These are phyloP conservation scores for Odonthalia washingtoniensis DNA, from an alignment of 31 red algal species.

Conservation along the genomic window DNA sequence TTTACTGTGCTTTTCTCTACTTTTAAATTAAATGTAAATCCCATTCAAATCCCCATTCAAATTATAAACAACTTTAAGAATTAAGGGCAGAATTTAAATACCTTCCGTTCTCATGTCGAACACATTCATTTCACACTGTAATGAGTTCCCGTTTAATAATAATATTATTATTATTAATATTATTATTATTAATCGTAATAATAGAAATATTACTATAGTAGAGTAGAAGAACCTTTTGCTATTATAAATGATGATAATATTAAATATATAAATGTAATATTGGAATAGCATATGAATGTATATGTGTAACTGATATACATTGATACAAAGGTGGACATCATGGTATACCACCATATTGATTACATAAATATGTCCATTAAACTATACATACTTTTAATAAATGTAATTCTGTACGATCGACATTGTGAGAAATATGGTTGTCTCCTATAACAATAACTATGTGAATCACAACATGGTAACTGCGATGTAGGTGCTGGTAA, in stretches of 20 bases:
- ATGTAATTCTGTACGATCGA: conserved; percentile 39
- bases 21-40: no score
- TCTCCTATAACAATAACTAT: conserved; percentile 53
- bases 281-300: not conserved
- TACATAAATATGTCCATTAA: not conserved
- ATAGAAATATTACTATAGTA: not conserved
- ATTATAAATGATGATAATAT: not conserved
- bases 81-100: no score
- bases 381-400: no score
- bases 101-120: no score
- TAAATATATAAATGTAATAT: not conserved
- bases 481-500: conserved; percentile 30
- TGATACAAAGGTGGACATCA: no score
- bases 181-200: not conserved
- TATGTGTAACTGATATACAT: conserved; percentile 5
- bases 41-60: no score
- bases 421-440: conserved; percentile 69
- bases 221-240: not conserved
- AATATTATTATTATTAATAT: not conserved
- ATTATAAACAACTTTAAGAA: no score
- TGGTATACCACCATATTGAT: not conserved
- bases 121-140: no score
- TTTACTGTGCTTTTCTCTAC: no score
- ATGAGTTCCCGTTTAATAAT: not conserved
- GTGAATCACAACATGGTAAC: conserved; percentile 31